These are phyloP conservation scores for Fusarium subtropicale DNA, from an alignment of 2,329 filamentous ascomycete genomes.

Conservation along the genomic window DNA sequence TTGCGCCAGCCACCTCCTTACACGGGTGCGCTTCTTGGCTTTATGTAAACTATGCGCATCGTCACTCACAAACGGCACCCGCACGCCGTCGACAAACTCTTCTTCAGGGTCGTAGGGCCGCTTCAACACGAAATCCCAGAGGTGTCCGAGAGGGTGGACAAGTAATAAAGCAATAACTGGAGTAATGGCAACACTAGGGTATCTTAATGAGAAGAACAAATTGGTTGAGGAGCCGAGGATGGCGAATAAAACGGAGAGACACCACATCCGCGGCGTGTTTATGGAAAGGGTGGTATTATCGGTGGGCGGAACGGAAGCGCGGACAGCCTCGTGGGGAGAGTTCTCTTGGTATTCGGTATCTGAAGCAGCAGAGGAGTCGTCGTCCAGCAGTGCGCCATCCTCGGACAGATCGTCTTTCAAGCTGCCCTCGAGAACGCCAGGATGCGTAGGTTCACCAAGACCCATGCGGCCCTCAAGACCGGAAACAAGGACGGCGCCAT, in stretches of 20 bases:
- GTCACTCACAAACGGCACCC: constrained; percentile 39
- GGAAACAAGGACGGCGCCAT: constrained; percentile 62
- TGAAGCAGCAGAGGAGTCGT: constrained; percentile 55
- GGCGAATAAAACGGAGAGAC: constrained; percentile 81
- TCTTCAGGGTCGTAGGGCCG: constrained; percentile 64
- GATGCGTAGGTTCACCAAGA: constrained; percentile 60
- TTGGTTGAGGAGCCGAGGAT: constrained; percentile 86
- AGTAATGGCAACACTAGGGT: constrained; percentile 89
- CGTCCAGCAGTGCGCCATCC: constrained; percentile 53
- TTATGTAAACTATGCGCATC: constrained; percentile 33
- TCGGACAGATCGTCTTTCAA: constrained; percentile 55
- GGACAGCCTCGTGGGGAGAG: constrained; percentile 81
- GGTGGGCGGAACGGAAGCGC: constrained; percentile 80
- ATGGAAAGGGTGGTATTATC: constrained; percentile 84
- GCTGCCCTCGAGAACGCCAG: constrained; percentile 58
- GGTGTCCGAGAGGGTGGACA: constrained; percentile 82
- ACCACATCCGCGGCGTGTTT: constrained; percentile 90
- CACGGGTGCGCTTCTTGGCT: constrained; percentile 52
- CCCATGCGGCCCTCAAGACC: constrained; percentile 67
- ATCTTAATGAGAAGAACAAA: constrained; percentile 88
- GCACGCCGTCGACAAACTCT: constrained; percentile 63
- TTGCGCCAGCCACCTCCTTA: constrained; percentile 81
- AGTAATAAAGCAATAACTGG: constrained; percentile 88
- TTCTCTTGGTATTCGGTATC: constrained; percentile 71
- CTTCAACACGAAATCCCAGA: constrained; percentile 82